Conservation (phyloP, 441 rosid species). For the Euphorbia celastroides region DNA sequence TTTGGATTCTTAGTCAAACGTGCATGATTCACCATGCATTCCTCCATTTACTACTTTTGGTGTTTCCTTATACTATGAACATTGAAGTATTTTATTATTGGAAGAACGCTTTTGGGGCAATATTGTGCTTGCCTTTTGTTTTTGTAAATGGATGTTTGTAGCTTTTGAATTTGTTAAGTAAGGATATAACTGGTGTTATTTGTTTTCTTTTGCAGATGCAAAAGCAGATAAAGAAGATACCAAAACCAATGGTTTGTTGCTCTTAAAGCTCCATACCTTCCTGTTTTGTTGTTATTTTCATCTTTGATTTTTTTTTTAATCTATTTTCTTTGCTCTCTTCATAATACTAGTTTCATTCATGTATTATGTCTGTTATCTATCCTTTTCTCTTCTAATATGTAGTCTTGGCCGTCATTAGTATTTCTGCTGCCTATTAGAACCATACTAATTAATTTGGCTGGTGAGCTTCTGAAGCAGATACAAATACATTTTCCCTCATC, state of each 20-base stretch:
- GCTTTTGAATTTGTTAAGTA: constrained; percentile 1
- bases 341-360: background rate
- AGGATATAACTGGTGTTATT: constrained; percentile 13
- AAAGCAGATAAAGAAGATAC: constrained; percentile 81
- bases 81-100: background rate
- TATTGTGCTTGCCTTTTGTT: background rate
- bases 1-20: background rate
- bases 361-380: background rate
- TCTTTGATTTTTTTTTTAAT: background rate
- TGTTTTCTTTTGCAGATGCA: constrained; percentile 48
- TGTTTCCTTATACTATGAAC: background rate
- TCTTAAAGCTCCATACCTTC: constrained; percentile 11
- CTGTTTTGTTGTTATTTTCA: background rate
- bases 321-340: background rate
- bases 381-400: background rate
- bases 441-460: background rate
- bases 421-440: background rate
- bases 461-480: background rate
- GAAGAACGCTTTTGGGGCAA: background rate
- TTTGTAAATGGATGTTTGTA: background rate
- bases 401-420: background rate
- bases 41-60: background rate
- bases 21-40: background rate
- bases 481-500: background rate
- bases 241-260: constrained; percentile 53